A percentile compares a stretch with the other conserved stretches of the same genome.
Evolutionary conservation across 805 yeast genomes (phyloP).

Genomic region (Soucietia sequanensis): DNA sequence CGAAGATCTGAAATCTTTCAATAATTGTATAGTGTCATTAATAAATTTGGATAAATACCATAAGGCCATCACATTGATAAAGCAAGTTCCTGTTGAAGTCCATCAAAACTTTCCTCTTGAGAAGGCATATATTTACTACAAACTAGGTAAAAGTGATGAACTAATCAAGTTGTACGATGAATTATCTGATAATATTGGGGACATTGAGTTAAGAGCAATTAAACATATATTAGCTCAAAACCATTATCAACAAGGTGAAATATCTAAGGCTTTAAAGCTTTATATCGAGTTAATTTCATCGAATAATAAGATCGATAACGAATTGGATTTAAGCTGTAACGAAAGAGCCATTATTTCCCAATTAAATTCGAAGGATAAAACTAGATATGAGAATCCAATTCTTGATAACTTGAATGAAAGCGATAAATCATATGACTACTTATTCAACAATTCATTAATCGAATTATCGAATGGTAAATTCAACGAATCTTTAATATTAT

Average conservation of each 20-base stretch:
- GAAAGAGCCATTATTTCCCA: constrained; percentile 69
- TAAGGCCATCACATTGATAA: constrained; percentile 45
- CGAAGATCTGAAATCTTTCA: constrained; percentile 35
- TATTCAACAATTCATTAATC: constrained; percentile 59
- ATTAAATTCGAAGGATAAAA: constrained; percentile 18
- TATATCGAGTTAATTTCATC: constrained; percentile 42
- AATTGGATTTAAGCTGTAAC: constrained; percentile 56
- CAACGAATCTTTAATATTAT: constrained; percentile 37
- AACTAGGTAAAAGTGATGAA: constrained; percentile 44
- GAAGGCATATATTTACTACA: constrained; percentile 59
- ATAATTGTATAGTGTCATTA: constrained; percentile 53
- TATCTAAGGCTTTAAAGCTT: constrained; percentile 40
- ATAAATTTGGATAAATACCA: constrained; percentile 58
- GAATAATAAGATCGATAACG: constrained; percentile 41
- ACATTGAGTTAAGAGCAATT: constrained; percentile 31
- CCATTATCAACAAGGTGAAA: constrained; percentile 47
- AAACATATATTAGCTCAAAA: constrained; percentile 55
- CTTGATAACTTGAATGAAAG: constrained; percentile 4
- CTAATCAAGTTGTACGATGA: constrained; percentile 17
- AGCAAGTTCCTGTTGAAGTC: constrained; percentile 36
- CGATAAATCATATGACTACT: constrained; percentile 48
- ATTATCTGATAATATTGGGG: constrained; percentile 5
- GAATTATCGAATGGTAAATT: constrained; percentile 42
- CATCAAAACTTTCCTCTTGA: constrained; percentile 44
- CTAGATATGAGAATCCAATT: background rate